Evolutionary conservation across 2,329 filamentous ascomycete species (phyloP), one percentile per base, ranked within the genome.

Genomic region (Coleophoma eucalyptorum): DNA sequence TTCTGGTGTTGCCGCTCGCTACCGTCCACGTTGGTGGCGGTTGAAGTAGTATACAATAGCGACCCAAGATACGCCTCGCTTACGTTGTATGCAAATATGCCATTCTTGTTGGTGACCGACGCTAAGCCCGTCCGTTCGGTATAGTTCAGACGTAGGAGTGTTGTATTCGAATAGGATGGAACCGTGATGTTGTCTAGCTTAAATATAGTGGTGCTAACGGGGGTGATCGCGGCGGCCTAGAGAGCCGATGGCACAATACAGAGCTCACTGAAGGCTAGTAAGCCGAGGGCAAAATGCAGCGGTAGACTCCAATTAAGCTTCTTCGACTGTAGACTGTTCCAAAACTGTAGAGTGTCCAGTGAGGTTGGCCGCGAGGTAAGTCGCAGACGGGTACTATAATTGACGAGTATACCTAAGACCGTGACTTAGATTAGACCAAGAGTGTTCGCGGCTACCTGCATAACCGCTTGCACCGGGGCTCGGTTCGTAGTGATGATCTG

Each of bases 171-270:
- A 16, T 50, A 51, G 6, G 43, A 47, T 5, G 49, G 42, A 34
- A 54, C 15, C 1, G 15, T 10, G 19, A 46, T 19, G 1, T 32
- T 18, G n/a, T 31, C 31, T 5, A 13, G 4, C 33, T 33, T 40
- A 16, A 21, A 6, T 4, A 8, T 8, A 13, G 32, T 15, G 5
- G 31, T 37, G 12, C 16, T 18, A 15, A 52, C 21, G 12, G 46
- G 49, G 12, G 46, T 52, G 6, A 50, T 42, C 4, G 52, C 46
- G 42, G 41, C 49, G 18, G 50, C 52, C 52, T 47, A 54, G 8
- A 54, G 44, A 12, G 43, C 38, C 8, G 38, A 15, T 3, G 52
- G 44, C 8, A 54, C 8, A 5, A 37, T 47, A 31, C 34, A 50
- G n/a, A 43, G 20, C 2, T 12, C 35, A 3, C 48, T 11, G 31